phyloP scores from a whole-genome alignment of 164 flowering plant species.

The Stephania yunnanensis region DNA sequence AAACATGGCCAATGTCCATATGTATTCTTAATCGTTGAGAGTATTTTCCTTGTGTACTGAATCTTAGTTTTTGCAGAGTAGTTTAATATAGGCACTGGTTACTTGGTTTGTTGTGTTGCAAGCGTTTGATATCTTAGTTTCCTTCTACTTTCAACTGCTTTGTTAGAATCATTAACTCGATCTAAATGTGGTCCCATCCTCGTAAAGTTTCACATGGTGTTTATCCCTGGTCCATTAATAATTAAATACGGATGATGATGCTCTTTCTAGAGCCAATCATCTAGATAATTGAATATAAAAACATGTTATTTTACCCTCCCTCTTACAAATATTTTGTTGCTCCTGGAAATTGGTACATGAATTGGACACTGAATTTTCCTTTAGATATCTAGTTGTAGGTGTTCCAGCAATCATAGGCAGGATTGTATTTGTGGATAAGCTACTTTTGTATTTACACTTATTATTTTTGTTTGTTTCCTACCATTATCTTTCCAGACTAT shows the following conservation, averaged over 20 bases:
- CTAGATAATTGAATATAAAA: no score
- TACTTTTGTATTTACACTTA: neutral
- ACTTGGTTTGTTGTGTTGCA: neutral
- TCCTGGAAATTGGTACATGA: no score
- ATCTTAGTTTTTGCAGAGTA: neutral
- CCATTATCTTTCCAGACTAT: neutral
- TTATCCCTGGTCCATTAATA: neutral
- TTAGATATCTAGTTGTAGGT: no score
- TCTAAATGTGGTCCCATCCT: neutral
- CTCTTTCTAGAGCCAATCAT: no score
- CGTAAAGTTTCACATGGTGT: neutral
- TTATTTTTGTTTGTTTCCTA: neutral
- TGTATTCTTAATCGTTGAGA: neutral
- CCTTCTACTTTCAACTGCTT: neutral
- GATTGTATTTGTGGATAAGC: neutral
- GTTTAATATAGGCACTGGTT: neutral
- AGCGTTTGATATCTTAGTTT: neutral
- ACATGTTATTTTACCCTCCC: no score
- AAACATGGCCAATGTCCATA: no score
- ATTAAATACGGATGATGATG: neutral
- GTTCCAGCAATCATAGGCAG: neutral
- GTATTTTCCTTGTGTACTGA: neutral
- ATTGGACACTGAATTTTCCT: no score
- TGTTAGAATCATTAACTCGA: neutral
- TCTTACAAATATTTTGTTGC: no score